Conservation (phyloP, 2,329 filamentous ascomycete species). For the Pseudonectria foliicola region DNA sequence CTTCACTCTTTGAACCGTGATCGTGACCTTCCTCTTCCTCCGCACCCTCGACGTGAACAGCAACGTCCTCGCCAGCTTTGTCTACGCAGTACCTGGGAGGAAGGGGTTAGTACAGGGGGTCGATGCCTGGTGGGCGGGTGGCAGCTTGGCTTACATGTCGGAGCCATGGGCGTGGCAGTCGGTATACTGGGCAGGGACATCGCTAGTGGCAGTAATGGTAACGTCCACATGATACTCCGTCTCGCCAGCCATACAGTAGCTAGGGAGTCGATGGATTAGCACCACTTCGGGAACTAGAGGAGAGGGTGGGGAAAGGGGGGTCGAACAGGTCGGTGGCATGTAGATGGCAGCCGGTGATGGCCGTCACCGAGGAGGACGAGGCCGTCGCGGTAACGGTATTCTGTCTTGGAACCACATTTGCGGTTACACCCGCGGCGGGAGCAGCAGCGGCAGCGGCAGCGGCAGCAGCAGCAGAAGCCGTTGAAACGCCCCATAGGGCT, state of each 20-base stretch:
- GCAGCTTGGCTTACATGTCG: slow-evolving; percentile 40
- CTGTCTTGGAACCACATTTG: slow-evolving; percentile 23
- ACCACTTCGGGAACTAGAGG: slow-evolving; percentile 2
- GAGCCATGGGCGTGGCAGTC: slow-evolving; percentile 56
- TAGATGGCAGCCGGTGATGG: slow-evolving; percentile 35
- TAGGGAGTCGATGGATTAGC: slow-evolving; percentile 15
- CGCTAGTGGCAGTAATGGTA: slow-evolving; percentile 46
- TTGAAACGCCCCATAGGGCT: slow-evolving; percentile 3
- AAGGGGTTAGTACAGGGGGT: slow-evolving; percentile 3
- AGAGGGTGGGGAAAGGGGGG: background rate
- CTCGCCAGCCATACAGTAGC: slow-evolving; percentile 37
- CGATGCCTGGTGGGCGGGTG: background rate
- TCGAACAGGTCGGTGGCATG: slow-evolving; percentile 35
- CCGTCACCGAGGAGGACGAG: slow-evolving; percentile 24
- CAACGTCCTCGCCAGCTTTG: slow-evolving; percentile 52
- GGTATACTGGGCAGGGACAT: slow-evolving; percentile 54
- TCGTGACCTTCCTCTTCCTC: slow-evolving; percentile 15
- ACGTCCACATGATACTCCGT: slow-evolving; percentile 37
- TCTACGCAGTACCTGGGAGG: slow-evolving; percentile 52
- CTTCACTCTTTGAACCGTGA: slow-evolving; percentile 1
- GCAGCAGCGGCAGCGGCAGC: slow-evolving; percentile 12
- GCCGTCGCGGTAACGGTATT: slow-evolving; percentile 24
- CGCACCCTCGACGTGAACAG: slow-evolving; percentile 37
- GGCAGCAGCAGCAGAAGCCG: slow-evolving; percentile 10
- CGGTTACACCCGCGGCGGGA: slow-evolving; percentile 8